phyloP scores from a whole-genome alignment of 306 rosid species.

The Glycyrrhiza uralensis region DNA sequence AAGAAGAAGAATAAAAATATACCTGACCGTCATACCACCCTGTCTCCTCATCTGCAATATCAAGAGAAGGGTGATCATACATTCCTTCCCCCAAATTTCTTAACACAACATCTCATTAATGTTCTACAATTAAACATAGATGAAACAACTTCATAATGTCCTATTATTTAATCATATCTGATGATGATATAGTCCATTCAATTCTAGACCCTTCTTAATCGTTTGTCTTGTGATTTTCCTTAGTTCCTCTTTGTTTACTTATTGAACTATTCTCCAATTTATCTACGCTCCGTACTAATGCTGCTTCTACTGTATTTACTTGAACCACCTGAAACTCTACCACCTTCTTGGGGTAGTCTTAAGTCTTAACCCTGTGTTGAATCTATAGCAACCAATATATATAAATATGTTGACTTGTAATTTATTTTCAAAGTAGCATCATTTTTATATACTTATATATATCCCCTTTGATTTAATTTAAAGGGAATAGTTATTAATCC shows the following conservation, averaged over 20 bases:
- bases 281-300: no score
- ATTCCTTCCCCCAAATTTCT: background rate
- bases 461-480: background rate
- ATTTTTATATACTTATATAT: no score
- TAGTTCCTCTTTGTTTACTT: no score
- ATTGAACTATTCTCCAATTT: no score
- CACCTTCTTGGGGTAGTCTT: no score
- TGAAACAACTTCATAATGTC: background rate
- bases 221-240: no score
- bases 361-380: no score
- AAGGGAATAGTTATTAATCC: background rate
- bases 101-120: background rate
- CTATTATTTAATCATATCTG: background rate
- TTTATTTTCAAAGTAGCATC: background rate
- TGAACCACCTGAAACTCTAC: no score
- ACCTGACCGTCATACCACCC: slow-evolving; percentile 99
- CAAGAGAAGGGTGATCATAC: slow-evolving; percentile 11
- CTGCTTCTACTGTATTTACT: no score
- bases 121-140: background rate
- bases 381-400: no score
- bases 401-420: no score
- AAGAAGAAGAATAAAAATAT: background rate
- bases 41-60: slow-evolving; percentile 82
- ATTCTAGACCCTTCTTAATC: no score
- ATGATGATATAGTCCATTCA: background rate